Base-by-base conservation (phyloP, 1,284 basidiomycete genomes). In the Lentinus polychrous region DNA sequence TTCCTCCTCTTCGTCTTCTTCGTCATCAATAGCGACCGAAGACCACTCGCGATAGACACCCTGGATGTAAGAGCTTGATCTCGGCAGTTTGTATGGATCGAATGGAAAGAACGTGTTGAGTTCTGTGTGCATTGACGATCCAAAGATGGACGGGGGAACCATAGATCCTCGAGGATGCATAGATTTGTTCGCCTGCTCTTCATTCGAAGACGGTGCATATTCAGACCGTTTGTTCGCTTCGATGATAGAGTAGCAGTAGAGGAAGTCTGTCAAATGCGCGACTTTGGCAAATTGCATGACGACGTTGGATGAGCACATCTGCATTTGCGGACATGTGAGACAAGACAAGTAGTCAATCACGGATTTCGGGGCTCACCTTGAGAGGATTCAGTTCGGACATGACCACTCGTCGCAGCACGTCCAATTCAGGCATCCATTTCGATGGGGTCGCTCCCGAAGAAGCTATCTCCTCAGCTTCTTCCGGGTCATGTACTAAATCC, bases 41-140 rank as follows among this genome's bases (percentile, higher is more conserved):
- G 77, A 68, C 87, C 87, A 91, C 53, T 89, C 87, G 34, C 88
- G 71, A 56, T 90, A 91, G 14, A 88, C 74, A 11, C 72, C 73
- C 45, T 83, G 76, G 36, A 91, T 85, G 56, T 82, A 89, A n/a
- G 65, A 64, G 37, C 73, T 69, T 41, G 86, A 88, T 47, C 76
- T 75, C 1, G 91, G 88, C 1, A 99, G 79, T 56, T 86, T 90
- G 71, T 93, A 99, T 1, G 96, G 96, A 64, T 99, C 96, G 63
- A 99, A 99, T 0, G 96, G 96, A 73, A 99, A 99, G 73, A 98
- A 99, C 11, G 85, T 84, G 62, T 94, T 93, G 43, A 98, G 74
- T 50, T 94, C 91, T 5, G 80, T 73, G 49, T 84, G 80, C 52
- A 79, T 66, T 37, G 70, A 66, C 45, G 58, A 62, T 35, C 66